Evolutionary conservation across 768 basidiomycete species (phyloP).

Genomic region (Trametes coccinea): DNA sequence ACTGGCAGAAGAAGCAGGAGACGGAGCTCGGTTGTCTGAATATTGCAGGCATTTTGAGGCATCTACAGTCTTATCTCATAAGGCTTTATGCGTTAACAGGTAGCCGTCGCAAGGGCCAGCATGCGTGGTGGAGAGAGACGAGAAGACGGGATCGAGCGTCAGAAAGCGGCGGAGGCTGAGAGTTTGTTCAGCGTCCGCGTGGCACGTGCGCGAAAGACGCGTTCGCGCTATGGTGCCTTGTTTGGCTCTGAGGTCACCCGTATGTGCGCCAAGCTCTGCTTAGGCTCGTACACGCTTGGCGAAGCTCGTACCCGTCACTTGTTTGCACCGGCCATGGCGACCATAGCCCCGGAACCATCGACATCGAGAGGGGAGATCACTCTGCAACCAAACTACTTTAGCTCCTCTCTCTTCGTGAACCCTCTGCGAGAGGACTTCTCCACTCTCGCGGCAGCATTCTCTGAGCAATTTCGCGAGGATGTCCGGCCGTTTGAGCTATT

Average conservation of each 20-base stretch:
- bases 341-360: conserved; percentile 55
- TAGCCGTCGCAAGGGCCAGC: background rate
- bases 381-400: conserved; percentile 76
- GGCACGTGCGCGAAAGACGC: conserved; percentile 24
- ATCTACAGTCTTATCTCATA: background rate
- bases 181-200: conserved; percentile 5
- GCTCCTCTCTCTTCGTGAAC: conserved; percentile 71
- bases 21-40: conserved; percentile 54
- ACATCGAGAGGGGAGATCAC: conserved; percentile 58
- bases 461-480: conserved; percentile 45
- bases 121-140: conserved; percentile 1
- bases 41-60: conserved; percentile 35
- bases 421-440: conserved; percentile 65
- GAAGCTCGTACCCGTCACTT: no score
- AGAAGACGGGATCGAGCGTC: conserved; percentile 5
- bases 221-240: conserved; percentile 24
- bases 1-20: conserved; percentile 76
- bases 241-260: conserved; percentile 11
- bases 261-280: no score
- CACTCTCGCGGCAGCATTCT: conserved; percentile 51
- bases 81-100: background rate
- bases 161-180: background rate
- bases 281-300: no score
- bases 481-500: conserved; percentile 64
- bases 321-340: conserved; percentile 31